Base-by-base conservation (phyloP, 805 yeast genomes). In the Helenozyma baotianmanensis region DNA sequence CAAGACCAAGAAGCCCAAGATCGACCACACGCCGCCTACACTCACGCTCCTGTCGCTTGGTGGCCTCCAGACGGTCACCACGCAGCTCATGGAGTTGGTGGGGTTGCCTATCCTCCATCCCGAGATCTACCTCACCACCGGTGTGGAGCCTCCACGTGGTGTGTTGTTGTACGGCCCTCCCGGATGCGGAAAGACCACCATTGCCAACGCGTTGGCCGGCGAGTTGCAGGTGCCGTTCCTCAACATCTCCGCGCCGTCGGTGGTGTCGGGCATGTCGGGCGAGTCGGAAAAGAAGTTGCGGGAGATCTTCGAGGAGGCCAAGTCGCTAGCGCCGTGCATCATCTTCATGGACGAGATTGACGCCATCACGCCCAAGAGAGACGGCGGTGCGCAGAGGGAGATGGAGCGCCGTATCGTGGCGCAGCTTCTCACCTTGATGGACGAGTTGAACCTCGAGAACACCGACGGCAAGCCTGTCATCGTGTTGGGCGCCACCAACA, bases 251-350 rank as follows among this genome's bases (percentile, higher is more conserved):
- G 97, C 98, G 0, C 98, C 98, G 1, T 82, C 95, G 2, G 86
- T 92, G 7, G 97, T 92, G 0, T 85, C 96, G 40, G 98, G 98
- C 4, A 92, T 92, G 97, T 86, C 96, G n/a, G 98, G 98, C 26
- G 98, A 92, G 57, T 79, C 90, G 42, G 98, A 92, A 57, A 92
- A 92, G 66, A 89, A 90, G 53, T 69, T 92, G 14, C 71, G 98
- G 41, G 97, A 92, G 38, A 67, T 90, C 23, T 90, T 90, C 52
- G 96, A 88, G 23, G 97, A 92, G 53, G 98, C 98, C 3, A 82
- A 80, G 50, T 49, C 72, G 3, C 53, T 87, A 35, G 98, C 98
- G 1, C 98, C 98, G 7, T 89, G 97, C 58, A 62, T 92, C 18
- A 74, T 92, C 31, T 92, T 92, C 51, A 80, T 92, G 51, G 98